Percentiles rank a stretch among this genome's conserved stretches.
phyloP scores from a whole-genome alignment of 148 eudicot genomes.

The Linanthus parryae region DNA sequence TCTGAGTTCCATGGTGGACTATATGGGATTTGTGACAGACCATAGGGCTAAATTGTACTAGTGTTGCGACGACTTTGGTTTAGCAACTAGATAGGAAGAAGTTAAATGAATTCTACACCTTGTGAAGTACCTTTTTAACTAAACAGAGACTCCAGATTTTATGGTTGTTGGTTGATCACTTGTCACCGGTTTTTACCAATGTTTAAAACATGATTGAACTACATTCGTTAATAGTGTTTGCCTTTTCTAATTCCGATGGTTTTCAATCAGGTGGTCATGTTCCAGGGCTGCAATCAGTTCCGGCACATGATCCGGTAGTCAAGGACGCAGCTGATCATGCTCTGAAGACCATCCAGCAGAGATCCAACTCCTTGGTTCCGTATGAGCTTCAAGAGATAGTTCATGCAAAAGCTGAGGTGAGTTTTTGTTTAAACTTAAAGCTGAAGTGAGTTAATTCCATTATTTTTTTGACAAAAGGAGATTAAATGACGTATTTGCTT shows the following conservation, averaged over 20 bases:
- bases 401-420: conserved; percentile 79
- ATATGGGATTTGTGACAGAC: too few relatives aligned
- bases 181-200: background rate
- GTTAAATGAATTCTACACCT: background rate
- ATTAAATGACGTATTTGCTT: too few relatives aligned
- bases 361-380: conserved; percentile 82
- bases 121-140: background rate
- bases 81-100: background rate
- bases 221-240: background rate
- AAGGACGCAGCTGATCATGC: conserved; percentile 92
- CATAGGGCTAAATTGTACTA: too few relatives aligned
- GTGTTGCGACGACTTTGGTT: too few relatives aligned
- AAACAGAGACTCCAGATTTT: background rate
- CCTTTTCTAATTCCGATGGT: background rate
- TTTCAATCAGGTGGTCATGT: conserved; percentile 45
- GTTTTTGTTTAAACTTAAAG: too few relatives aligned
- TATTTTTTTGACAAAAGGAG: too few relatives aligned
- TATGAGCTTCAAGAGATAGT: conserved; percentile 63
- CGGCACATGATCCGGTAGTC: conserved; percentile 83
- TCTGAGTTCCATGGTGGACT: too few relatives aligned
- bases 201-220: background rate
- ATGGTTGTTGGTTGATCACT: background rate
- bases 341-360: conserved; percentile 67
- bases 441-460: too few relatives aligned
- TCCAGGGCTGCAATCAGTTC: conserved; percentile 70